Base-by-base conservation (phyloP, 345 rosid genomes). In the Salix suchowensis region DNA sequence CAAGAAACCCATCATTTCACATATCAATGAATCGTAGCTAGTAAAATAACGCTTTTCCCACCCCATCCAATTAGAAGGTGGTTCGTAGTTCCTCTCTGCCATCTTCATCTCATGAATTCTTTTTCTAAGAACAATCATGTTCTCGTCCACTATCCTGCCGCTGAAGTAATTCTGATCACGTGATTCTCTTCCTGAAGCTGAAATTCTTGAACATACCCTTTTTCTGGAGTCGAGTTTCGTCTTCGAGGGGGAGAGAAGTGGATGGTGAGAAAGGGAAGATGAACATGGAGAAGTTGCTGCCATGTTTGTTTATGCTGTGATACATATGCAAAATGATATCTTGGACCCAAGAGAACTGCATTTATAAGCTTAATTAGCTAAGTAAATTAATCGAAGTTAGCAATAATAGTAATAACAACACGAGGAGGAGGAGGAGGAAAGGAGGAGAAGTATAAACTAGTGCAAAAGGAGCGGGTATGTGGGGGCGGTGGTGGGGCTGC, bases 11-110 rank as follows among this genome's bases (percentile, higher is more conserved):
- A 91, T 28, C 21, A 58, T 37, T 2, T 86, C 89, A 64, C 94
- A 91, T 23, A 92, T 83, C 1, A 83, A 24, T 4, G 89, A 81
- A 76, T 88, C 87, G 60, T 89, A 92, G 67, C 70, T 72, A 30
- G 77, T 75, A 52, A 82, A 89, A 37, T 70, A 87, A 19, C 83
- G 90, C 50, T 91, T 89, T 87, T 92, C 94, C 94, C 94, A 92
- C 4, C 84, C 87, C 88, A 85, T 85, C 97, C 97, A 89, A 8
- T 87, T 80, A 21, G 82, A 61, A 5, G 94, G 91, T 12, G 94
- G 89, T 85, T 91, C 89, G 70, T 89, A 86, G 80, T 87, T 88
- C 69, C 88, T 75, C 87, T 92, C 96, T 5, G 15, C 61, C 37
- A 78, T 55, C 60, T 78, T 73, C 62, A 73, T 78, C 68, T 78